Percentiles rank a stretch among this genome's conserved stretches.
Evolutionary conservation across 495 filamentous ascomycete genomes (phyloP).

Genomic region (Penicillium chermesinum): DNA sequence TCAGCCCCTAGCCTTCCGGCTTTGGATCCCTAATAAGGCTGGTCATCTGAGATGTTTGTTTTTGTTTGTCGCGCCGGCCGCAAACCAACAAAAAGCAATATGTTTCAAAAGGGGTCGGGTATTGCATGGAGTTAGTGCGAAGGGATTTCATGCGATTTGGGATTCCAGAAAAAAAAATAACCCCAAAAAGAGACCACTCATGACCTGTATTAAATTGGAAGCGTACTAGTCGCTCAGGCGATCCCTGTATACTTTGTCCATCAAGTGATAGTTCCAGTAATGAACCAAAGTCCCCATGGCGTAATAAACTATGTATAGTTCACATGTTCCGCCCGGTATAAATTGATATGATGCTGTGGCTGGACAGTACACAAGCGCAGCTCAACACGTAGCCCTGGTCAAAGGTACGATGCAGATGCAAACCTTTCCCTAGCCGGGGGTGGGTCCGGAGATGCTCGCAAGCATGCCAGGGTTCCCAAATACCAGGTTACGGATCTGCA

Average conservation of each 20-base stretch:
- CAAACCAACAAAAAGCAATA: neutral
- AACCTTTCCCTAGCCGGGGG: constrained; percentile 6
- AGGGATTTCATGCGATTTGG: neutral
- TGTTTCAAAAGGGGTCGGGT: neutral
- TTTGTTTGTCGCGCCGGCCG: neutral
- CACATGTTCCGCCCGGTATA: neutral
- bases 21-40: neutral
- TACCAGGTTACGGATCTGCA: constrained; percentile 20
- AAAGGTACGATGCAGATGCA: neutral
- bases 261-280: no score
- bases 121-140: neutral
- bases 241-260: no score
- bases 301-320: no score
- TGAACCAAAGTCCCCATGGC: no score
- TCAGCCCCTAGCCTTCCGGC: neutral
- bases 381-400: neutral
- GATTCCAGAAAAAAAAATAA: no score
- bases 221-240: no score
- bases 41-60: neutral
- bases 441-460: constrained; percentile 14
- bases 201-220: no score
- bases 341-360: neutral
- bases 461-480: constrained; percentile 24
- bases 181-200: no score
- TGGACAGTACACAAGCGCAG: constrained; percentile 3